phyloP scores from a whole-genome alignment of 108 stramenopile genomes.

The Cafeteria roenbergensis region DNA sequence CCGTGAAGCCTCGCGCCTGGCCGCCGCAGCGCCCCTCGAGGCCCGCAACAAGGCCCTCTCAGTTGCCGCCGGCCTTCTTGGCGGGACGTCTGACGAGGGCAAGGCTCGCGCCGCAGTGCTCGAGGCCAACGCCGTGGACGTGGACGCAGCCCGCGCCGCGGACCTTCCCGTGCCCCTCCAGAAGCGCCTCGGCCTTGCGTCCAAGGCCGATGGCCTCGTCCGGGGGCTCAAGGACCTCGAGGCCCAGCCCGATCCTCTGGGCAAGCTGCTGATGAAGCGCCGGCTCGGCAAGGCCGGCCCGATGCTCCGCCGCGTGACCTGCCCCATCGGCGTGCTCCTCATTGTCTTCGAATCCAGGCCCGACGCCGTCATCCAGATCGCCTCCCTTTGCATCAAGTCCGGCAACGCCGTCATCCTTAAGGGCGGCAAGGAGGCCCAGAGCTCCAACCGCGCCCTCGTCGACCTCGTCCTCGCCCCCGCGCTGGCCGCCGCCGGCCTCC shows the following conservation, averaged over 20 bases:
- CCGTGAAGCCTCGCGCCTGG: too few relatives aligned
- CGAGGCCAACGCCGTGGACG: slow-evolving; percentile 31
- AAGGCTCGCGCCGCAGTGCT: too few relatives aligned
- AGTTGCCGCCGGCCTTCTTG: too few relatives aligned
- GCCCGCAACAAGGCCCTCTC: too few relatives aligned
- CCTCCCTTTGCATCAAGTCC: slow-evolving; percentile 77
- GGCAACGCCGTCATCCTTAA: slow-evolving; percentile 90
- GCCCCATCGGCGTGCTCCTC: slow-evolving; percentile 90
- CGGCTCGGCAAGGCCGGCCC: slow-evolving; percentile 56
- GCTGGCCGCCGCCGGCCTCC: slow-evolving; percentile 12
- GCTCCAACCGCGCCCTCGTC: slow-evolving; percentile 66
- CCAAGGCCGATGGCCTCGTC: slow-evolving; percentile 35
- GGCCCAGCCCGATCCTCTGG: slow-evolving; percentile 27
- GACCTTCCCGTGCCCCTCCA: slow-evolving; percentile 25
- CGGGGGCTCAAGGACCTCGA: slow-evolving; percentile 34
- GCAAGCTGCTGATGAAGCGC: slow-evolving; percentile 14
- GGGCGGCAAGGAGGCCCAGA: slow-evolving; percentile 84
- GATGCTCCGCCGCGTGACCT: slow-evolving; percentile 67
- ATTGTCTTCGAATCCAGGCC: slow-evolving; percentile 94
- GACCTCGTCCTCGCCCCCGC: slow-evolving; percentile 75
- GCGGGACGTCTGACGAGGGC: too few relatives aligned
- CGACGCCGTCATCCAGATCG: slow-evolving; percentile 94
- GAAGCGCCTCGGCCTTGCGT: slow-evolving; percentile 36
- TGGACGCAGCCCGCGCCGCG: slow-evolving; percentile 22
- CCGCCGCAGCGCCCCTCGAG: too few relatives aligned